Evolutionary conservation across 805 yeast genomes (phyloP), one percentile per base, ranked within the genome.

Genomic region (Wickerhamiella azymoides): DNA sequence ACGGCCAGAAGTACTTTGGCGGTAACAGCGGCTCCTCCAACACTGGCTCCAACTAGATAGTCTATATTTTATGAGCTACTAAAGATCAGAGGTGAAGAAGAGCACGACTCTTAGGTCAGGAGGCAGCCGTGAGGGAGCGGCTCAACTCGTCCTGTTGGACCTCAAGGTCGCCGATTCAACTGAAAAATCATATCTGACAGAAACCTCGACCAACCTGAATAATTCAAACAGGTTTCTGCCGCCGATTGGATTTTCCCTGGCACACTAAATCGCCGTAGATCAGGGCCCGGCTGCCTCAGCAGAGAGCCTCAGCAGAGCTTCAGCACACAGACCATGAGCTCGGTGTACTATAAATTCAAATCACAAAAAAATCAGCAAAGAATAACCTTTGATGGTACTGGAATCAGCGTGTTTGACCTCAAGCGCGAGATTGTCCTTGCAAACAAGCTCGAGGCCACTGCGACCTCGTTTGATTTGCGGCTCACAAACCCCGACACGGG

Each of bases 301-400:
- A n/a, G n/a, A n/a, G n/a, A n/a, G 24, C 24, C 24, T 21, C 24
- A 21, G 24, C 24, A 21, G 24, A 21, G 6, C 24, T 21, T 21
- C 24, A 21, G 5, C 16, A 30, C n/a, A n/a, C n/a, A n/a, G n/a
- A 13, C n/a, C 37, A 84, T 85, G 94, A 81, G 94, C 8, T 84
- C 94, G 11, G 83, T 89, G 10, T 92, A 85, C 61, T 89, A 89
- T 60, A 72, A 77, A 59, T 89, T 92, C 63, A 67, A 77, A 49
- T 89, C 94, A 13, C 96, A 88, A 61, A 80, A 78, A 57, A 78
- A 74, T 36, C 79, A 83, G 25, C 77, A 83, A 1, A 73, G 93
- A 37, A 76, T 92, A 24, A 72, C 79, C 40, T 92, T 92, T 59
- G 98, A 92, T 61, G 99, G 98, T 17, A 89, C 98, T 0, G 96